phyloP scores from a whole-genome alignment of 768 basidiomycete species.

The Thelephora aurantiotincta region DNA sequence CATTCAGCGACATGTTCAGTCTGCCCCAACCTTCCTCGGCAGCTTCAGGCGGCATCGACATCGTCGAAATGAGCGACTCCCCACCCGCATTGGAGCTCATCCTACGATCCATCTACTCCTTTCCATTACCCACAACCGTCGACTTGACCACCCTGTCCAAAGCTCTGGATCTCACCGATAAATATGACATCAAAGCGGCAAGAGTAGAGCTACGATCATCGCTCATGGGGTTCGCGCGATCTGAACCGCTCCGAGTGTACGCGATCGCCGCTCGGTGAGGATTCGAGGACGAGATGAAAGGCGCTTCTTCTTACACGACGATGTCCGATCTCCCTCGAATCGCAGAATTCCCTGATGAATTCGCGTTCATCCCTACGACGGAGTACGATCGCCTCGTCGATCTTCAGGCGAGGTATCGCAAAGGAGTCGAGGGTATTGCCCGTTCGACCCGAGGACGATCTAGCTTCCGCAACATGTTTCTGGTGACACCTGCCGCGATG shows the following conservation, averaged over 20 bases:
- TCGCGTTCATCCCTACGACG: too few relatives aligned
- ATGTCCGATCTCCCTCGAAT: too few relatives aligned
- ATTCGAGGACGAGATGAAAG: constrained; percentile 41
- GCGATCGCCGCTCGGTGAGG: constrained; percentile 31
- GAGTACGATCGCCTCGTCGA: too few relatives aligned
- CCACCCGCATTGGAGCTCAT: constrained; percentile 3
- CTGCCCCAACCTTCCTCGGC: constrained; percentile 3
- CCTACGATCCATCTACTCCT: constrained; percentile 4
- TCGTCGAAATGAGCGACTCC: constrained; percentile 3
- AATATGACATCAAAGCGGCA: constrained; percentile 6
- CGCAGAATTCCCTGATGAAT: too few relatives aligned
- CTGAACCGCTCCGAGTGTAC: constrained; percentile 15
- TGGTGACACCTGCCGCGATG: too few relatives aligned
- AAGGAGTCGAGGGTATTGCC: too few relatives aligned
- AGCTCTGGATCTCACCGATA: constrained; percentile 5
- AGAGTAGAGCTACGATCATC: not conserved
- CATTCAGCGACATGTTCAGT: constrained; percentile 7
- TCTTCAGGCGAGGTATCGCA: too few relatives aligned
- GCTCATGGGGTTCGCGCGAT: constrained; percentile 1
- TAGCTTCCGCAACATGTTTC: too few relatives aligned
- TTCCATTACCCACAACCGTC: not conserved
- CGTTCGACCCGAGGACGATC: too few relatives aligned
- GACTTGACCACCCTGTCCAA: not conserved
- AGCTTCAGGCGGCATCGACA: constrained; percentile 3
- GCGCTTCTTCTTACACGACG: constrained; percentile 28